These are phyloP conservation scores for Naganishia antarctica DNA, from an alignment of 768 basidiomycete genomes.

Conservation along the genomic window DNA sequence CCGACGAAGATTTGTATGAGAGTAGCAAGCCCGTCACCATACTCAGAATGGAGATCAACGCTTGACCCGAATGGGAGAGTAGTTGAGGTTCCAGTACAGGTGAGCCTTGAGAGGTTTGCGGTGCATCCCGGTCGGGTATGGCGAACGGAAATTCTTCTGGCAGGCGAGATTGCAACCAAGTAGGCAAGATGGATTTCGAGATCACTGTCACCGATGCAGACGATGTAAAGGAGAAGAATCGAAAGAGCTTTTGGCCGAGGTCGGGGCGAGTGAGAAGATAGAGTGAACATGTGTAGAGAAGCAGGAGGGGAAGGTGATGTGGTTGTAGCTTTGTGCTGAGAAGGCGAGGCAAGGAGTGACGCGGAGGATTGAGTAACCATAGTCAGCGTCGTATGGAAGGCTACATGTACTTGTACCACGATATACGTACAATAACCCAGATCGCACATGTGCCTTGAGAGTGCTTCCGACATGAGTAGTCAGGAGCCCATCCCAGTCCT, in stretches of 20 bases:
- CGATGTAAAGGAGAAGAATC: background rate
- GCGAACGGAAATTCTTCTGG: conserved; percentile 1
- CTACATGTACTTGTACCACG: background rate
- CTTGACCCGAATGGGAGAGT: conserved; percentile 30
- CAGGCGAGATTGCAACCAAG: background rate
- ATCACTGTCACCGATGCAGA: background rate
- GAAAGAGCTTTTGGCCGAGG: conserved; percentile 1
- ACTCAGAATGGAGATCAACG: conserved; percentile 40
- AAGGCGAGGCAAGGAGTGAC: too few species aligned
- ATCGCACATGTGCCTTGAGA: conserved; percentile 9
- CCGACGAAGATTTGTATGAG: conserved; percentile 42
- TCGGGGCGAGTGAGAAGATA: conserved; percentile 14
- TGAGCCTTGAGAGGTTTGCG: background rate
- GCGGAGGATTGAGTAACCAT: background rate
- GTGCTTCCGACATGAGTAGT: background rate
- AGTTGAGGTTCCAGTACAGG: conserved; percentile 8
- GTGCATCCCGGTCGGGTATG: background rate
- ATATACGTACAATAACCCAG: background rate
- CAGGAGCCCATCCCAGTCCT: background rate
- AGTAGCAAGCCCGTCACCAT: conserved; percentile 47
- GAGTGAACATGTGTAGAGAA: conserved; percentile 8
- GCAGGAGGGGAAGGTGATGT: conserved; percentile 17
- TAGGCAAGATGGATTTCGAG: background rate
- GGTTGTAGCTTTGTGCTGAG: conserved; percentile 19
- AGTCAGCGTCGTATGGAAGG: background rate